phyloP scores from a whole-genome alignment of 306 rosid genomes.

The Clitoria ternatea region DNA sequence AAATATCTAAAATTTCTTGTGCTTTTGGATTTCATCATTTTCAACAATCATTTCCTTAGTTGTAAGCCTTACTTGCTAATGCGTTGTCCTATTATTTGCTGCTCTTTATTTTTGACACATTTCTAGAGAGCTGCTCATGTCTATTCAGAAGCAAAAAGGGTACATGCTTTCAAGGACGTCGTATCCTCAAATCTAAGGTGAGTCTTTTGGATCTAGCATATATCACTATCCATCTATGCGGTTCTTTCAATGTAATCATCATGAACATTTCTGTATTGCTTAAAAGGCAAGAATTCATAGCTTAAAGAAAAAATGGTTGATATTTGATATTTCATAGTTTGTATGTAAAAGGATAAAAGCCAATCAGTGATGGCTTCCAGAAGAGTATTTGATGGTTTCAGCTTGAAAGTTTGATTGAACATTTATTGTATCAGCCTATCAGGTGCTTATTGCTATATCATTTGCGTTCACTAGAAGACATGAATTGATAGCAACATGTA shows the following conservation, averaged over 20 bases:
- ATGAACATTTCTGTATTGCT: neutral
- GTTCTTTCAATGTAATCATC: neutral
- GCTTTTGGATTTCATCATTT: constrained; percentile 16
- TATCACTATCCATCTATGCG: neutral
- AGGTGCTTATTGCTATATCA: neutral
- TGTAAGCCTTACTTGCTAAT: neutral
- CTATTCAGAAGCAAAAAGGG: constrained; percentile 96
- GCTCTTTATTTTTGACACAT: constrained; percentile 18
- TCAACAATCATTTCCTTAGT: neutral
- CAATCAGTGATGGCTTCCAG: too few species aligned
- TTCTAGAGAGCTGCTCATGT: constrained; percentile 90
- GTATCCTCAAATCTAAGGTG: constrained; percentile 73
- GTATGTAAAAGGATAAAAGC: neutral
- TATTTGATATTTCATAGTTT: constrained; percentile 10
- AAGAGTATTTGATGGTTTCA: neutral
- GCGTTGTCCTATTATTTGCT: constrained; percentile 4
- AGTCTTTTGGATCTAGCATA: neutral
- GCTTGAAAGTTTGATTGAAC: constrained; percentile 5
- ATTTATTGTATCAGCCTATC: neutral
- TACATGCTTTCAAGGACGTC: constrained; percentile 78
- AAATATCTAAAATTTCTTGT: neutral
- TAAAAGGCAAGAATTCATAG: neutral
- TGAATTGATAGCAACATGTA: neutral
- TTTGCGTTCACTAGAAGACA: neutral
- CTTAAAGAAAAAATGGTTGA: neutral